A percentile compares a stretch with the other conserved stretches of the same genome.
Conservation (phyloP, 768 basidiomycete species). For the Calocybe cyanea region DNA sequence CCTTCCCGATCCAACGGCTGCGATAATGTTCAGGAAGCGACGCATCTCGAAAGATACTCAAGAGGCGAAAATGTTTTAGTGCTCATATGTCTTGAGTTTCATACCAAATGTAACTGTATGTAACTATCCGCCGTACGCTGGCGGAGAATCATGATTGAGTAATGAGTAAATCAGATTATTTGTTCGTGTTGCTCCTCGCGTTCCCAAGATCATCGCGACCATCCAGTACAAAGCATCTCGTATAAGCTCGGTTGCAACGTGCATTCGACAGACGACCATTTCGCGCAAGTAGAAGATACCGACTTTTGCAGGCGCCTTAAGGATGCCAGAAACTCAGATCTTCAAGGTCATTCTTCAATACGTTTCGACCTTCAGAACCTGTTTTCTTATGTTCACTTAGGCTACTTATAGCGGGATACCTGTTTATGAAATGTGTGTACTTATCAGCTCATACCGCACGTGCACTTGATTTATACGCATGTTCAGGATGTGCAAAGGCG, state of each 20-base stretch:
- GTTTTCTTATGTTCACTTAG: constrained; percentile 38
- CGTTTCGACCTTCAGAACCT: constrained; percentile 15
- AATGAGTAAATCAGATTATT: constrained; percentile 20
- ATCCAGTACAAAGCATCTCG: neutral
- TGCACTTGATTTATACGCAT: constrained; percentile 33
- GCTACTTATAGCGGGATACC: constrained; percentile 93
- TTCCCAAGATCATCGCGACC: constrained; percentile 28
- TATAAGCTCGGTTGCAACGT: constrained; percentile 6
- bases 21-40: neutral
- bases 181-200: constrained; percentile 40
- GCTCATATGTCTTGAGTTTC: no score
- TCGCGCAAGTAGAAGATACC: neutral
- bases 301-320: neutral
- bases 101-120: no score
- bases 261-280: neutral
- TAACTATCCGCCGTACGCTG: no score
- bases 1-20: neutral
- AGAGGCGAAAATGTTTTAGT: no score
- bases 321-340: constrained; percentile 82
- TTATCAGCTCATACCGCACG: constrained; percentile 32
- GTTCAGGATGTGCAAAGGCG: constrained; percentile 87
- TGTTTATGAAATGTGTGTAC: constrained; percentile 83
- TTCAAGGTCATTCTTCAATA: constrained; percentile 64
- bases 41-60: neutral
- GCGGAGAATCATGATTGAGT: neutral